phyloP scores from a whole-genome alignment of 768 basidiomycete genomes.

The Lactarius pseudohatsudake region DNA sequence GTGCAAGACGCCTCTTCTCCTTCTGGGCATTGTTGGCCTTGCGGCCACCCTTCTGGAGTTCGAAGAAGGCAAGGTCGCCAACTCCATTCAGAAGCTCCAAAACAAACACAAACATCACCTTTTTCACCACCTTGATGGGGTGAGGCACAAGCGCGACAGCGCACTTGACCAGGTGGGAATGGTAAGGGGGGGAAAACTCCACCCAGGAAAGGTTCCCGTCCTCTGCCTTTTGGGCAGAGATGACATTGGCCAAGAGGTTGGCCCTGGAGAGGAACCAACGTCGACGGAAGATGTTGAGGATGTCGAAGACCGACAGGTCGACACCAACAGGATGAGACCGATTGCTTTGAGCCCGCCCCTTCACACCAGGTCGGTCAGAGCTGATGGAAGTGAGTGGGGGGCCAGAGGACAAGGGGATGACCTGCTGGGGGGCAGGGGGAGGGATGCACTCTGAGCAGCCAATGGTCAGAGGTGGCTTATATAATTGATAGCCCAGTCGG shows the following conservation, averaged over 20 bases:
- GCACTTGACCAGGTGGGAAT: background rate
- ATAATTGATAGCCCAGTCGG: too few relatives aligned
- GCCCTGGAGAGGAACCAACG: too few relatives aligned
- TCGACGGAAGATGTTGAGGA: too few relatives aligned
- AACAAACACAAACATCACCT: background rate
- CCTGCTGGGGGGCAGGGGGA: too few relatives aligned
- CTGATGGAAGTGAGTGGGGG: too few relatives aligned
- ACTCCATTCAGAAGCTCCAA: background rate
- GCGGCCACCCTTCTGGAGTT: background rate
- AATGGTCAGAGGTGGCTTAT: too few relatives aligned
- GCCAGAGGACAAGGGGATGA: too few relatives aligned
- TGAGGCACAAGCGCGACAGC: background rate
- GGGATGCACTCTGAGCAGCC: too few relatives aligned
- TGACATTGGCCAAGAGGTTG: background rate
- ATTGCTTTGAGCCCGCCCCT: too few relatives aligned
- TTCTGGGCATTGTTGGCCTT: constrained; percentile 8
- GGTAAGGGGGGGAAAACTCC: background rate
- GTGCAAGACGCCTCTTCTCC: background rate
- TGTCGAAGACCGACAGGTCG: too few relatives aligned
- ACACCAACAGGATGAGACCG: too few relatives aligned
- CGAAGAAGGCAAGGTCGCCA: background rate
- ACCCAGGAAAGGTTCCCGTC: background rate
- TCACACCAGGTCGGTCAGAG: too few relatives aligned
- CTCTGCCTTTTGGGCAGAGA: background rate
- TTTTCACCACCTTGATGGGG: background rate